phyloP scores from a whole-genome alignment of 768 basidiomycete species.

The Albatrellus ellisii region DNA sequence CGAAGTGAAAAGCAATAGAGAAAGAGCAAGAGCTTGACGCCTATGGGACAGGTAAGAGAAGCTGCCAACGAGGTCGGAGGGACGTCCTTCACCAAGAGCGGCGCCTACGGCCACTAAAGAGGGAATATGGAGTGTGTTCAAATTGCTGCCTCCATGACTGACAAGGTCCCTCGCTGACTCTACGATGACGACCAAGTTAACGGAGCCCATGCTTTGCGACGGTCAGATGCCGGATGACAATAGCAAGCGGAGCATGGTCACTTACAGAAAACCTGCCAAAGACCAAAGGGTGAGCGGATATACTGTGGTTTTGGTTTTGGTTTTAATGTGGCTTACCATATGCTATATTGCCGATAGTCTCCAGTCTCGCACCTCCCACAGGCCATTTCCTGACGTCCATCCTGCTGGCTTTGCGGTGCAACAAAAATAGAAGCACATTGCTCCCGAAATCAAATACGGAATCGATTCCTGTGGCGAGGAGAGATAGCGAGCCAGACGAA shows the following conservation, averaged over 20 bases:
- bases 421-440: slow-evolving; percentile 67
- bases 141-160: slow-evolving; percentile 37
- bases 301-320: too few relatives aligned
- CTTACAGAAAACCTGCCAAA: slow-evolving; percentile 34
- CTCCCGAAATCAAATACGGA: slow-evolving; percentile 77
- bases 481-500: slow-evolving; percentile 68
- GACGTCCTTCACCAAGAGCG: slow-evolving; percentile 50
- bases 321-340: slow-evolving; percentile 41
- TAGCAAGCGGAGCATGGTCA: too few relatives aligned
- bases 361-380: slow-evolving; percentile 78
- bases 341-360: slow-evolving; percentile 81
- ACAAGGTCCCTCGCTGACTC: slow-evolving; percentile 70
- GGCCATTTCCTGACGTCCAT: slow-evolving; percentile 87
- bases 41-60: slow-evolving; percentile 24
- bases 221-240: too few relatives aligned
- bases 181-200: slow-evolving; percentile 85
- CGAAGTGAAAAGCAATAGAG: slow-evolving; percentile 75
- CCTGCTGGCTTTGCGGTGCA: slow-evolving; percentile 57
- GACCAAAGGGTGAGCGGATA: too few relatives aligned
- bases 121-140: slow-evolving; percentile 60
- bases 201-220: slow-evolving; percentile 65
- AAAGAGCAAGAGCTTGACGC: slow-evolving; percentile 78
- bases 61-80: not conserved
- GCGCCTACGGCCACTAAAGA: slow-evolving; percentile 74
- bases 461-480: slow-evolving; percentile 86